A percentile compares a stretch with the other conserved stretches of the same genome.
Evolutionary conservation across 495 filamentous ascomycete genomes (phyloP).

Genomic region (Talaromyces nanjingensis): DNA sequence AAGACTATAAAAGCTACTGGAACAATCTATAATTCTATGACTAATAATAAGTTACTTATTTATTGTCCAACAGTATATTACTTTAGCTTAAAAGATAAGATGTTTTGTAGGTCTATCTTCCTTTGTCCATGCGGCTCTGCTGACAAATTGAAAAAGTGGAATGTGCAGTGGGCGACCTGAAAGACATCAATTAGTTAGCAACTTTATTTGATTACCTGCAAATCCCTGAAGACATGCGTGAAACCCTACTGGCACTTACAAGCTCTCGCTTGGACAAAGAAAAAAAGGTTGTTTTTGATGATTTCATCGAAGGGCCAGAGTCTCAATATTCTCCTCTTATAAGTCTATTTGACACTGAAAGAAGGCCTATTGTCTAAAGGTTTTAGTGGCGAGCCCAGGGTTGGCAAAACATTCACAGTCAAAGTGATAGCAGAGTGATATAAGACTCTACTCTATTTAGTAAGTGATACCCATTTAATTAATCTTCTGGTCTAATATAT

Average conservation of each 20-base stretch:
- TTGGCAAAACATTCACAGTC: slow-evolving; percentile 19
- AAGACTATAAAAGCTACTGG: no score
- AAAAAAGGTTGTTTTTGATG: neutral
- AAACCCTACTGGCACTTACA: neutral
- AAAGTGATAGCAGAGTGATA: slow-evolving; percentile 18
- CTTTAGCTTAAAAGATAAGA: no score
- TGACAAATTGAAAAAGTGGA: neutral
- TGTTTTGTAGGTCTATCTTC: no score
- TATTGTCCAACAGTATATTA: no score
- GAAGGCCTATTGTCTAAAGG: neutral
- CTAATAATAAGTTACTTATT: no score
- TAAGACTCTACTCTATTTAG: slow-evolving; percentile 15
- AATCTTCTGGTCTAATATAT: neutral
- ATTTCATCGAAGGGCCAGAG: slow-evolving; percentile 1
- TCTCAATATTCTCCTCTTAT: slow-evolving; percentile 3
- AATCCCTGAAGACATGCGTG: neutral
- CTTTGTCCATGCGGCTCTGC: no score
- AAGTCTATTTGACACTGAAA: neutral
- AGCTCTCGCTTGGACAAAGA: neutral
- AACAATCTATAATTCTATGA: no score
- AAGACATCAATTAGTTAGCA: neutral
- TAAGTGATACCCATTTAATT: slow-evolving; percentile 17
- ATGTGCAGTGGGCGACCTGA: neutral
- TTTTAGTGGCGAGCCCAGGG: slow-evolving; percentile 18
- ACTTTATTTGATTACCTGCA: neutral